Base-by-base conservation (phyloP, 2,329 filamentous ascomycete genomes). In the Beauveria bassiana region DNA sequence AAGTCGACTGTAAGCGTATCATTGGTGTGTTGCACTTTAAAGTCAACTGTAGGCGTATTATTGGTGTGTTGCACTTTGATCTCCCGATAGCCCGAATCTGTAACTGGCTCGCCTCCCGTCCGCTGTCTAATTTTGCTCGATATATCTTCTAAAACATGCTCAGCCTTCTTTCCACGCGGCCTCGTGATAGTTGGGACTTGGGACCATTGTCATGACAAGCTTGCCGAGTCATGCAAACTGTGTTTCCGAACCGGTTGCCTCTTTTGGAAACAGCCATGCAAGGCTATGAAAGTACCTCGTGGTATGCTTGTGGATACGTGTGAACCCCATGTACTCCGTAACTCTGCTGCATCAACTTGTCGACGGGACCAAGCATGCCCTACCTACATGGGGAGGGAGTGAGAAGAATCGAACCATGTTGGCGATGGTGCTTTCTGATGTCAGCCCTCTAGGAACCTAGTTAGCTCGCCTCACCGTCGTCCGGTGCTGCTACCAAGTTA, bases 281-380 rank as follows among this genome's bases (percentile, higher is more conserved):
- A 51, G 56, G 56, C 46, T 28, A 38, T 45, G 24, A 45, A 59
- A 46, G 51, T 51, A 59, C 46, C 20, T 59, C 56, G 56, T 50
- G 56, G 31, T 42, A 14, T 9, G 22, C 34, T 24, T 26, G 55
- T 50, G 55, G 46, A 50, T 58, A 40, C 45, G 20, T 10, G 28
- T 18, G 26, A 45, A 18, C 42, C 26, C n/a, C 12, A 38, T 24
- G 20, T 50, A 50, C 45, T 58, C 45, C 28, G 45, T 42, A 43
- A 51, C 46, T 51, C 24, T 59, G 28, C 45, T 26, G 6, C 10
- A 34, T 28, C 18, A 16, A 31, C 8, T n/a, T 8, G 10, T 34
- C 5, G 24, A 46, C 7, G 2, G 10, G n/a, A 24, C 22, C 40
- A 45, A 8, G 22, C 24, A 38, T 38, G 12, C 14, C 14, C 34